Percentiles rank a stretch among this genome's conserved stretches.
Evolutionary conservation across 1,139 yeast genomes (phyloP).

Genomic region (Magnusiomyces paraingens): DNA sequence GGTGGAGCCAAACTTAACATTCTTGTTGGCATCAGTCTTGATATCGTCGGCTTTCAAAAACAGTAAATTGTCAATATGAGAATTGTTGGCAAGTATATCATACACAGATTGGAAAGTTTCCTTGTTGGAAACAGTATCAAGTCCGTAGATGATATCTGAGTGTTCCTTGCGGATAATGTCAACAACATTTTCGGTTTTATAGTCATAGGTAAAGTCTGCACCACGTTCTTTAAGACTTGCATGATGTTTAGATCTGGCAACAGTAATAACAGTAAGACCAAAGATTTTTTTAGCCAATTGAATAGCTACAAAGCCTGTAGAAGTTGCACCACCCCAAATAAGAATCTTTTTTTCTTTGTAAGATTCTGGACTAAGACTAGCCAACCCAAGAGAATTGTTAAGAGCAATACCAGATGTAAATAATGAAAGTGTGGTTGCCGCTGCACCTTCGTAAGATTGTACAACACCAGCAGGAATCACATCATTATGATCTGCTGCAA

Average conservation of each 20-base stretch:
- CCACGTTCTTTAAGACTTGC: constrained; percentile 44
- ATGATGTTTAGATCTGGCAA: constrained; percentile 45
- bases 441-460: constrained; percentile 53
- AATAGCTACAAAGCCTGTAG: constrained; percentile 50
- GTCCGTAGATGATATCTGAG: constrained; percentile 44
- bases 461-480: constrained; percentile 36
- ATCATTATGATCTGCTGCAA: constrained; percentile 15
- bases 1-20: neutral
- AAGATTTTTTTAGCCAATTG: constrained; percentile 44
- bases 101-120: constrained; percentile 1
- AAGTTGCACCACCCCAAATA: constrained; percentile 60
- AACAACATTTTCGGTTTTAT: constrained; percentile 48
- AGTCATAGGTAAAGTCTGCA: constrained; percentile 56
- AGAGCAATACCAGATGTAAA: constrained; percentile 31
- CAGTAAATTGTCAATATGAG: neutral
- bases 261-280: constrained; percentile 49
- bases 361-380: neutral
- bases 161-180: constrained; percentile 42
- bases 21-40: constrained; percentile 2
- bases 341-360: constrained; percentile 32
- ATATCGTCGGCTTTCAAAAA: neutral
- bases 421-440: constrained; percentile 41
- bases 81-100: neutral
- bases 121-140: constrained; percentile 47
- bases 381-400: constrained; percentile 29